Percentiles rank a stretch among this genome's conserved stretches.
These are phyloP conservation scores for Phytophthora ohioensis DNA, from an alignment of 352 stramenopile genomes.

Conservation along the genomic window DNA sequence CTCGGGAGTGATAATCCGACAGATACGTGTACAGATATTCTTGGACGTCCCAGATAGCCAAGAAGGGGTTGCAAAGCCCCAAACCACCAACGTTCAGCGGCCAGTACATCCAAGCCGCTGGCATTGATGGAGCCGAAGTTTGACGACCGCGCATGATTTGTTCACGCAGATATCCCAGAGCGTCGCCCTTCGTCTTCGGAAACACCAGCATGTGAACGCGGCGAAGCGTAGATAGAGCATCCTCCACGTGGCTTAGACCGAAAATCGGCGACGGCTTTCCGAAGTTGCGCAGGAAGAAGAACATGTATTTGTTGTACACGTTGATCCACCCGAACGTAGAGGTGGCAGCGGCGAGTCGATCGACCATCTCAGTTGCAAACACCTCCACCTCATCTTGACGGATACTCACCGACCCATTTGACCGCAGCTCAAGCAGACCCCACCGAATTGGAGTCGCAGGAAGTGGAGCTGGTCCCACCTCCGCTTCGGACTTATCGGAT, in stretches of 20 bases:
- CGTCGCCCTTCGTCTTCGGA: slow-evolving; percentile 42
- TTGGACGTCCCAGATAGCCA: slow-evolving; percentile 46
- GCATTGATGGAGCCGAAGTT: slow-evolving; percentile 24
- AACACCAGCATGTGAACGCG: slow-evolving; percentile 49
- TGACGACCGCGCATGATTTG: slow-evolving; percentile 31
- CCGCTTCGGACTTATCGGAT: slow-evolving; percentile 1
- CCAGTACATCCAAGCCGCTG: slow-evolving; percentile 53
- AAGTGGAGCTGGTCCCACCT: slow-evolving; percentile 34
- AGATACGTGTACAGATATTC: slow-evolving; percentile 41
- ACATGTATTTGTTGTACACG: slow-evolving; percentile 74
- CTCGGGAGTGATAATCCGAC: slow-evolving; percentile 28
- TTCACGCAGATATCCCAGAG: slow-evolving; percentile 38
- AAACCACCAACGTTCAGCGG: slow-evolving; percentile 48
- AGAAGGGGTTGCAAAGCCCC: slow-evolving; percentile 55
- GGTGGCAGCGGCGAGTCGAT: slow-evolving; percentile 37
- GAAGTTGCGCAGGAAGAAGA: slow-evolving; percentile 63
- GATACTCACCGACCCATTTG: slow-evolving; percentile 49
- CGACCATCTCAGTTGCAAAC: slow-evolving; percentile 53
- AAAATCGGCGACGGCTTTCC: slow-evolving; percentile 47
- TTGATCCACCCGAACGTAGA: slow-evolving; percentile 54
- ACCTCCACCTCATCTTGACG: slow-evolving; percentile 41
- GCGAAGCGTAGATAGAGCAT: slow-evolving; percentile 43
- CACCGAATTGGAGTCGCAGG: slow-evolving; percentile 49
- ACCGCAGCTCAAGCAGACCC: slow-evolving; percentile 53
- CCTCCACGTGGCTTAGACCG: slow-evolving; percentile 33